Conservation (phyloP, 305 asterid genomes). For the Salvia sclarea region DNA sequence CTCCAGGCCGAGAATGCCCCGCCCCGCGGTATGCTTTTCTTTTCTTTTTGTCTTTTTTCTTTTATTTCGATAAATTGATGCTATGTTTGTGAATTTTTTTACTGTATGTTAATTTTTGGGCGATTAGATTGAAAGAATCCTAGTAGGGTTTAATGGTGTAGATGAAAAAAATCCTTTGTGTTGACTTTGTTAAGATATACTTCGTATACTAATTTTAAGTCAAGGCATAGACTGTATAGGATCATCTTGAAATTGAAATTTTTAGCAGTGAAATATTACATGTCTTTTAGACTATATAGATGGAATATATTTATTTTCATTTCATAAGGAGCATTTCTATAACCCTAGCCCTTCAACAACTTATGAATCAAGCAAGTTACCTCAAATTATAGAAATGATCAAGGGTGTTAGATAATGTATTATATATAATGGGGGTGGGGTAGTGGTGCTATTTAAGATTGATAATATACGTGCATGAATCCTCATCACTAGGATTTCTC, state of each 20-base stretch:
- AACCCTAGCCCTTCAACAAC: no score
- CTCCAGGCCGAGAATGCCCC: slow-evolving; percentile 62
- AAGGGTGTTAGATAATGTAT: no score
- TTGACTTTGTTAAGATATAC: neutral
- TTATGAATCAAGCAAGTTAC: no score
- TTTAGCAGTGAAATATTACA: neutral
- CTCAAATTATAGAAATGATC: no score
- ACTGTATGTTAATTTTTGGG: neutral
- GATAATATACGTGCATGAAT: no score
- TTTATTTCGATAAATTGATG: neutral
- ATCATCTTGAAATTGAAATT: neutral
- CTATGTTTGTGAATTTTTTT: neutral
- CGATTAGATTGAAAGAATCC: neutral
- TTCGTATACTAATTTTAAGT: neutral
- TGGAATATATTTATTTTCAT: no score
- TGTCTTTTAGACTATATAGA: neutral
- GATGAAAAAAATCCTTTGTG: neutral
- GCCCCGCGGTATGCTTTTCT: slow-evolving; percentile 52
- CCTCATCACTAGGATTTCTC: no score
- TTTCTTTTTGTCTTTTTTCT: slow-evolving; percentile 6
- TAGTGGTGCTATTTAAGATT: no score
- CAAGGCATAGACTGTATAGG: neutral
- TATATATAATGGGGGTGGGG: no score
- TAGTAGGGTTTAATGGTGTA: neutral
- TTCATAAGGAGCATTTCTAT: no score